phyloP scores from a whole-genome alignment of 2,329 filamentous ascomycete species.

The Akanthomyces muscarius region DNA sequence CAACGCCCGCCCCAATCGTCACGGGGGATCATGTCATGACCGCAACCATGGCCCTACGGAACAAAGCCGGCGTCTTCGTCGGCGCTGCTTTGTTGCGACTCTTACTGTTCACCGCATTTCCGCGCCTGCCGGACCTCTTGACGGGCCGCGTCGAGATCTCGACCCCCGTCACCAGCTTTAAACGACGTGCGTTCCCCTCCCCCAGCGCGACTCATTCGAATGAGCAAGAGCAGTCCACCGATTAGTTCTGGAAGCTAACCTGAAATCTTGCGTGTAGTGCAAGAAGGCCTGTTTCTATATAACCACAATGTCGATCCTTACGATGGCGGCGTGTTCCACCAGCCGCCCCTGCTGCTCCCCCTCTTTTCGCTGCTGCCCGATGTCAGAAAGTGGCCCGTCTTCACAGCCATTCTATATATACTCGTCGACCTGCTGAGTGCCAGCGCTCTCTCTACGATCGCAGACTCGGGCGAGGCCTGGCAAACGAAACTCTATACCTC shows the following conservation, averaged over 20 bases:
- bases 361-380: slow-evolving; percentile 86
- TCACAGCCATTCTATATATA: slow-evolving; percentile 78
- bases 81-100: slow-evolving; percentile 76
- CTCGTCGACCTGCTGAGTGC: slow-evolving; percentile 78
- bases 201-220: background rate
- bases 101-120: slow-evolving; percentile 75
- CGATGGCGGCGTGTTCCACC: slow-evolving; percentile 79
- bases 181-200: slow-evolving; percentile 65
- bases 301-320: slow-evolving; percentile 95
- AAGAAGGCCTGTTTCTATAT: slow-evolving; percentile 95
- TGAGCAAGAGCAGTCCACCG: background rate
- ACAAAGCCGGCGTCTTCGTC: slow-evolving; percentile 58
- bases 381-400: slow-evolving; percentile 60
- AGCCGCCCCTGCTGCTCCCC: slow-evolving; percentile 85
- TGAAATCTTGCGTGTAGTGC: slow-evolving; percentile 52
- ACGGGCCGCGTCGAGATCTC: slow-evolving; percentile 93
- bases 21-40: slow-evolving; percentile 31
- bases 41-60: slow-evolving; percentile 37
- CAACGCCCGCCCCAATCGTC: slow-evolving; percentile 3
- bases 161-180: slow-evolving; percentile 96
- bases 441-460: slow-evolving; percentile 71
- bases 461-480: slow-evolving; percentile 73
- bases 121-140: slow-evolving; percentile 76
- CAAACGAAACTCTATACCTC: slow-evolving; percentile 75
- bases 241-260: slow-evolving; percentile 11